These are phyloP conservation scores for Aspergillus heteromorphus DNA, from an alignment of 495 filamentous ascomycete species.

Conservation along the genomic window DNA sequence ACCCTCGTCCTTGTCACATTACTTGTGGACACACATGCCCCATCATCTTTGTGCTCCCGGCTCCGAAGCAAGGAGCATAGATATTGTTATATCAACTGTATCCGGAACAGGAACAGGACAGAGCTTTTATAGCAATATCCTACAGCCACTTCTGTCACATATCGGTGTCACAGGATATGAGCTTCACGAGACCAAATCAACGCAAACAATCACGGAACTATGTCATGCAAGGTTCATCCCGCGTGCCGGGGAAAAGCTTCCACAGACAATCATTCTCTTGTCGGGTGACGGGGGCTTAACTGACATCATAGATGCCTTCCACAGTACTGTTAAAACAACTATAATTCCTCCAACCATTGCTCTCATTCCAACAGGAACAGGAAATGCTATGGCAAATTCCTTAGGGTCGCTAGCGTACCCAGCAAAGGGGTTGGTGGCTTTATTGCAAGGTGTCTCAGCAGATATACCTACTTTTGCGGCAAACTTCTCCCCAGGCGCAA, in stretches of 20 bases:
- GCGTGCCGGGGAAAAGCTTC: conserved; percentile 38
- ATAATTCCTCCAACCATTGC: conserved; percentile 48
- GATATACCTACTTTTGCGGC: conserved; percentile 49
- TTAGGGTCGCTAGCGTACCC: conserved; percentile 31
- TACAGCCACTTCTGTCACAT: conserved; percentile 53
- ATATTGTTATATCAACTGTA: conserved; percentile 66
- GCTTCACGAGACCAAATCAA: conserved; percentile 52
- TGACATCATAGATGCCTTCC: conserved; percentile 67
- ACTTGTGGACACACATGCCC: conserved; percentile 19
- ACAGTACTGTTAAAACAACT: conserved; percentile 18
- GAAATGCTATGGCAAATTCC: conserved; percentile 81
- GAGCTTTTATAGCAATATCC: conserved; percentile 47
- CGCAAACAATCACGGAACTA: conserved; percentile 57
- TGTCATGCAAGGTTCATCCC: conserved; percentile 43
- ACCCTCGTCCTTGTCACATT: conserved; percentile 17
- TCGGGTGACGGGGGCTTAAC: conserved; percentile 82
- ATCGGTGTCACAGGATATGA: conserved; percentile 40
- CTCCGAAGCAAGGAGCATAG: conserved; percentile 30
- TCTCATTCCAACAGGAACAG: conserved; percentile 76
- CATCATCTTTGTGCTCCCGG: conserved; percentile 14
- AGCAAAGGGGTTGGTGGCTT: conserved; percentile 23
- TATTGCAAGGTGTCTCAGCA: conserved; percentile 48
- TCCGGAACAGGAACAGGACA: conserved; percentile 65
- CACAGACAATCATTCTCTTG: conserved; percentile 65
- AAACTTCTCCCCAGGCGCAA: conserved; percentile 61